Evolutionary conservation across 2,329 filamentous ascomycete genomes (phyloP).

Genomic region (Periglandula ipomoeae): DNA sequence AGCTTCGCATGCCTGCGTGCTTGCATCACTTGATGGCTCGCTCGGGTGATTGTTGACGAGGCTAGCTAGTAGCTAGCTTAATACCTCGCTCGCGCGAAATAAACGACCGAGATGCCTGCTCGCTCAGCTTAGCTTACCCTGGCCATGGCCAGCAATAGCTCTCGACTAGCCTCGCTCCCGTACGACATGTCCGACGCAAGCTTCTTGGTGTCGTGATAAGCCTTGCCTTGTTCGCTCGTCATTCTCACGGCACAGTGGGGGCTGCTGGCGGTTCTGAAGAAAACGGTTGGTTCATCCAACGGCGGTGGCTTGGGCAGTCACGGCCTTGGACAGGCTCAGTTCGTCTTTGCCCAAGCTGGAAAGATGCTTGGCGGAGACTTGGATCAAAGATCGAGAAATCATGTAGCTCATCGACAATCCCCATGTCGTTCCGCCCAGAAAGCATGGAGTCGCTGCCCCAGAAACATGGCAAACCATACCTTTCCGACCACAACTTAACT

Average conservation of each 20-base stretch:
- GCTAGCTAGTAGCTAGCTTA: too few relatives aligned
- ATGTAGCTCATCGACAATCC: neutral
- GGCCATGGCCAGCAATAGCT: too few relatives aligned
- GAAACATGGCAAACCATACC: too few relatives aligned
- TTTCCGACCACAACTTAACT: neutral
- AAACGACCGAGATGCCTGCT: neutral
- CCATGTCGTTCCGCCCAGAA: too few relatives aligned
- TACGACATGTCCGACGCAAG: neutral
- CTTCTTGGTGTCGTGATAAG: neutral
- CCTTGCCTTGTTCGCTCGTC: neutral
- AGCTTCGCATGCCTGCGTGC: too few relatives aligned
- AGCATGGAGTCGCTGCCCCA: too few relatives aligned
- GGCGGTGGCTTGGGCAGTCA: neutral
- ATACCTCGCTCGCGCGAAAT: neutral
- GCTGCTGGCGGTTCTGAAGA: neutral
- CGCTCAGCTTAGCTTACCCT: too few relatives aligned
- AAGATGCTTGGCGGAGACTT: constrained; percentile 2
- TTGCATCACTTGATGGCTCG: too few relatives aligned
- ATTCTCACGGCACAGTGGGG: neutral
- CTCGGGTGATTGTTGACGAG: too few relatives aligned
- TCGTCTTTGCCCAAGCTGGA: neutral
- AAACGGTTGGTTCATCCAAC: neutral
- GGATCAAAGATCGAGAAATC: neutral
- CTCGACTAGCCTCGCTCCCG: neutral
- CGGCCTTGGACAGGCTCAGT: neutral